A percentile compares a stretch with the other conserved stretches of the same genome.
phyloP scores from a whole-genome alignment of 331 rosid species.

The Erythrophleum ivorense region DNA sequence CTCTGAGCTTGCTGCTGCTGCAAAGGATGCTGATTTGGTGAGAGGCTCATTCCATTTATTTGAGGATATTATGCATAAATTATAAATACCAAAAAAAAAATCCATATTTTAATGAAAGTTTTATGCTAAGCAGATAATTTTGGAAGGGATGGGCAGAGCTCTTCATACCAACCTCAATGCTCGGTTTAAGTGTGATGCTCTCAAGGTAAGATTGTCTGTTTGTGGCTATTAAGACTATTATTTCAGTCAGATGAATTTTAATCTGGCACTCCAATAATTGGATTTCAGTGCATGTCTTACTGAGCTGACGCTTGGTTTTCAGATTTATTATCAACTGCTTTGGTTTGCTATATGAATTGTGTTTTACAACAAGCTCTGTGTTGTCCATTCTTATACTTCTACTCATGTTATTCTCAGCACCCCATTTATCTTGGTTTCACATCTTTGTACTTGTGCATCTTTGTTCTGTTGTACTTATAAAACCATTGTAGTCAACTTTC shows the following conservation, averaged over 20 bases:
- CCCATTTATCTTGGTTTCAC: background rate
- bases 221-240: too few relatives aligned
- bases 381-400: background rate
- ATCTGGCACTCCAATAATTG: background rate
- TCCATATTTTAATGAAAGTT: constrained; percentile 14
- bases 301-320: background rate
- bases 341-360: constrained; percentile 13
- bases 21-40: constrained; percentile 86
- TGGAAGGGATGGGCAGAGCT: constrained; percentile 88
- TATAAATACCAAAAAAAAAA: background rate
- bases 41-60: constrained; percentile 37
- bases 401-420: background rate
- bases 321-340: background rate
- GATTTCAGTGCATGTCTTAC: constrained; percentile 14
- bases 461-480: background rate
- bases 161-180: constrained; percentile 90
- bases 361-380: background rate
- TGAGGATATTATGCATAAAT: constrained; percentile 4
- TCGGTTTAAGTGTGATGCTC: constrained; percentile 80
- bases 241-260: constrained; percentile 14
- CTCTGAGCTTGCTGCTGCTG: constrained; percentile 87
- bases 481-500: background rate
- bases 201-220: constrained; percentile 65
- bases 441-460: background rate
- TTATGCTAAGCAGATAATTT: constrained; percentile 60